Percentiles rank a stretch among this genome's conserved stretches.
Evolutionary conservation across 257 asterid species (phyloP).

Genomic region (Striga asiatica): DNA sequence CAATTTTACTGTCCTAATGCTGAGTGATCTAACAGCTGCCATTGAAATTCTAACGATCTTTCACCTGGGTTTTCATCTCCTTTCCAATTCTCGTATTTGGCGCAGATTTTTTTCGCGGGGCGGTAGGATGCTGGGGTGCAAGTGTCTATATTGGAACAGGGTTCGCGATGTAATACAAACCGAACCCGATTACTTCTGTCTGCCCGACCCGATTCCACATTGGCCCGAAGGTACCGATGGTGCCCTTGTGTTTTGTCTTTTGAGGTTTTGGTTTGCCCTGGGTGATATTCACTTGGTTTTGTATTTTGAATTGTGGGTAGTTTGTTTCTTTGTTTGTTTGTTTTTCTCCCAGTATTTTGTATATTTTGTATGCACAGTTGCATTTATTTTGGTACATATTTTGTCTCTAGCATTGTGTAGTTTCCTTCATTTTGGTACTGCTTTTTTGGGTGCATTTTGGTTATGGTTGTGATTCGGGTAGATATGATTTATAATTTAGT

Average conservation of each 20-base stretch:
- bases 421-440: background rate
- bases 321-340: no score
- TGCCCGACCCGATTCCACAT: slow-evolving; percentile 70
- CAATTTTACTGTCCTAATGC: slow-evolving; percentile 10
- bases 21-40: background rate
- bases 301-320: background rate
- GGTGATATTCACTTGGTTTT: background rate
- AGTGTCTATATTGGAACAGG: slow-evolving; percentile 49
- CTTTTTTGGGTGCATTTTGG: slow-evolving; percentile 2
- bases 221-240: slow-evolving; percentile 59
- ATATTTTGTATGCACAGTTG: background rate
- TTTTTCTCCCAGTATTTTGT: no score
- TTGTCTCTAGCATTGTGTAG: background rate
- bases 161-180: slow-evolving; percentile 26
- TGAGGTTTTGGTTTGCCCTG: background rate
- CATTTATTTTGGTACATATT: background rate
- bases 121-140: slow-evolving; percentile 40
- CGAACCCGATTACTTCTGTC: slow-evolving; percentile 37
- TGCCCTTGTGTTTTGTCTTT: background rate
- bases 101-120: slow-evolving; percentile 5
- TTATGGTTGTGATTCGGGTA: background rate
- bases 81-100: slow-evolving; percentile 2
- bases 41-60: slow-evolving; percentile 7
- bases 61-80: slow-evolving; percentile 3
- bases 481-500: no score